Conservation (phyloP, 2,329 filamentous ascomycete species). For the Xylaria sp. region DNA sequence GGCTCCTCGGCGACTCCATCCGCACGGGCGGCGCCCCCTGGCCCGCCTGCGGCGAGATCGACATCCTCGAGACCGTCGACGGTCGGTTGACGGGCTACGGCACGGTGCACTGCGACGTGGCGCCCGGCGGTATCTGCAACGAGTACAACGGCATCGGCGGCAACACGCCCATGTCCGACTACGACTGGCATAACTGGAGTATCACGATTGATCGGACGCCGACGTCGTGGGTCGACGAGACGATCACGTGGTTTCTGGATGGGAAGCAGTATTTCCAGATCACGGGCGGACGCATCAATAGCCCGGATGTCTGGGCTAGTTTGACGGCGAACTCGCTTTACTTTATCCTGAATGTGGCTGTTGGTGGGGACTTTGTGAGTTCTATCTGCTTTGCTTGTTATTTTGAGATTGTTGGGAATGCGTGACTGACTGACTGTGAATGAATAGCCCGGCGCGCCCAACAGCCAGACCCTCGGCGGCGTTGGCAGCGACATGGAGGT, state of each 20-base stretch:
- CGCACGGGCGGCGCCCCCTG: slow-evolving; percentile 40
- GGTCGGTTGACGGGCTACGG: slow-evolving; percentile 42
- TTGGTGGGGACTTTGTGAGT: slow-evolving; percentile 42
- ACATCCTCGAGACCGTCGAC: slow-evolving; percentile 47
- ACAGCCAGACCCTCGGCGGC: slow-evolving; percentile 41
- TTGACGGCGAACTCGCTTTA: slow-evolving; percentile 40
- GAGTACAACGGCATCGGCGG: slow-evolving; percentile 40
- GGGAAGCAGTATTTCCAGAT: slow-evolving; percentile 41
- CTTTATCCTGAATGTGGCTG: slow-evolving; percentile 45
- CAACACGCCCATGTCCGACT: slow-evolving; percentile 37
- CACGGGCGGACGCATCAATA: slow-evolving; percentile 38
- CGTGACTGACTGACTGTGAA: slow-evolving; percentile 2
- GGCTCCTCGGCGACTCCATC: slow-evolving; percentile 45
- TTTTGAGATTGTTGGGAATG: neutral
- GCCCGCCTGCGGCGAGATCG: slow-evolving; percentile 48
- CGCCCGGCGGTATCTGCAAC: slow-evolving; percentile 43
- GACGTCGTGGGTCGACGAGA: slow-evolving; percentile 41
- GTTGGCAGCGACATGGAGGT: slow-evolving; percentile 48
- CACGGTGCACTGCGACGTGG: slow-evolving; percentile 43
- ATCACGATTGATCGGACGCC: slow-evolving; percentile 43
- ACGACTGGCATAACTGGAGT: slow-evolving; percentile 46
- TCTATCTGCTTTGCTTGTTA: neutral
- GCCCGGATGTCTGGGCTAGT: slow-evolving; percentile 40
- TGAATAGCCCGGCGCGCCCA: slow-evolving; percentile 44
- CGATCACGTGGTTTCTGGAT: slow-evolving; percentile 46